These are phyloP conservation scores for Bolboschoenus planiculmis DNA, from an alignment of 176 grass and related monocot species.

Conservation along the genomic window DNA sequence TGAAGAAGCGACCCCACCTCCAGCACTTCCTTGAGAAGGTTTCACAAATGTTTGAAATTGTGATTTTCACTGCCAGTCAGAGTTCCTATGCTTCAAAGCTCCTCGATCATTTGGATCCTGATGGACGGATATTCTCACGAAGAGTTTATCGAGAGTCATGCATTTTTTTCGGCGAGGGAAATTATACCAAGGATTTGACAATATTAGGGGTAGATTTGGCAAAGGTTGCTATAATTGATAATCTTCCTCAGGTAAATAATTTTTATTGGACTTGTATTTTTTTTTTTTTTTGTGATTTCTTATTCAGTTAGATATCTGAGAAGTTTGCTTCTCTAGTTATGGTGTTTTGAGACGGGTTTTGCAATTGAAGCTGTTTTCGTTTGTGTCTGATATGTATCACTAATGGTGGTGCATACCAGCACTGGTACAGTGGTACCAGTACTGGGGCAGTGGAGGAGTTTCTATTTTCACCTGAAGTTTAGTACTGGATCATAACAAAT, in stretches of 20 bases:
- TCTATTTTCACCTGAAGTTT: background rate
- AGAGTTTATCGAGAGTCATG: slow-evolving; percentile 87
- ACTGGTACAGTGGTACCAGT: background rate
- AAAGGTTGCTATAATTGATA: slow-evolving; percentile 86
- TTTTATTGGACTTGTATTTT: background rate
- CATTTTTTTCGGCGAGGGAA: slow-evolving; percentile 71
- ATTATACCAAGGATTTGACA: slow-evolving; percentile 86
- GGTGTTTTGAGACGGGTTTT: background rate
- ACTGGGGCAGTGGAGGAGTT: background rate
- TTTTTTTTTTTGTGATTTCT: background rate
- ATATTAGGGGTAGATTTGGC: slow-evolving; percentile 79
- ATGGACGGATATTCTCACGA: slow-evolving; percentile 59
- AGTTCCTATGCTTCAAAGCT: slow-evolving; percentile 84
- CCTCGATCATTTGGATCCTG: slow-evolving; percentile 86
- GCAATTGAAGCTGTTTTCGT: background rate
- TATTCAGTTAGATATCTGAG: background rate
- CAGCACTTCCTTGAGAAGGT: slow-evolving; percentile 84
- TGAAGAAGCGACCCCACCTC: slow-evolving; percentile 76
- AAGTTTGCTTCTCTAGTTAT: background rate
- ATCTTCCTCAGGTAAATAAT: slow-evolving; percentile 86
- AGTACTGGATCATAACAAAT: background rate
- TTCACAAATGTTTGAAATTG: slow-evolving; percentile 81
- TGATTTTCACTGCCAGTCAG: slow-evolving; percentile 96
- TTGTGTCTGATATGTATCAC: background rate
- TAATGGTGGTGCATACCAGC: background rate